Evolutionary conservation across 768 basidiomycete species (phyloP).

Genomic region (Lactarius tabidus): DNA sequence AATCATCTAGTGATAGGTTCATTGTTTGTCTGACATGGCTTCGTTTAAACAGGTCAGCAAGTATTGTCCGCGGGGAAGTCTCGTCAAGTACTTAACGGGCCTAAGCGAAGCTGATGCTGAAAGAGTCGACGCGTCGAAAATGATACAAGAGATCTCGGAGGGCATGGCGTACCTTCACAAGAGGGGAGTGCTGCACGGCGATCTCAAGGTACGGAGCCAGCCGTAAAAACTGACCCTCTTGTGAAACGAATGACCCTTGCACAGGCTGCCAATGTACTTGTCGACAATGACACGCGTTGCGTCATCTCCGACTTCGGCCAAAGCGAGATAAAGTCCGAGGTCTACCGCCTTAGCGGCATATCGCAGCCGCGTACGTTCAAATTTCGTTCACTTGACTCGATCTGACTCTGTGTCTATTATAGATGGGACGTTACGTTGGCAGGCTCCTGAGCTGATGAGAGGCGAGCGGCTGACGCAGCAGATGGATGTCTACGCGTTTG

Average conservation of each 20-base stretch:
- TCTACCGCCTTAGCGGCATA: conserved; percentile 53
- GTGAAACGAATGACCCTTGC: neutral
- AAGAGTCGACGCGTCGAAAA: conserved; percentile 48
- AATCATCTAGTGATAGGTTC: conserved; percentile 29
- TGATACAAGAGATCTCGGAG: conserved; percentile 69
- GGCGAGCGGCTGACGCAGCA: conserved; percentile 48
- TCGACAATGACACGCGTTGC: conserved; percentile 61
- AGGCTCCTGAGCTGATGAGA: conserved; percentile 60
- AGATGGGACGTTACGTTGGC: conserved; percentile 63
- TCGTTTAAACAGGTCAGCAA: conserved; percentile 48
- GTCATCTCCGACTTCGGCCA: conserved; percentile 83
- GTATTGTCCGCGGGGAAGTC: conserved; percentile 60
- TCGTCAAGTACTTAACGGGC: conserved; percentile 53
- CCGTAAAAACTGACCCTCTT: neutral
- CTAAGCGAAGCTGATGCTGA: conserved; percentile 28
- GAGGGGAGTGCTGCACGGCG: conserved; percentile 68
- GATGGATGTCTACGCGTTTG: conserved; percentile 67
- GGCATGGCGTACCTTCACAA: conserved; percentile 81
- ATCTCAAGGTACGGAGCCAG: conserved; percentile 57
- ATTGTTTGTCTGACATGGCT: too few relatives aligned
- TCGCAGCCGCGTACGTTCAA: conserved; percentile 30
- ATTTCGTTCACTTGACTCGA: neutral
- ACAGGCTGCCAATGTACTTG: conserved; percentile 70
- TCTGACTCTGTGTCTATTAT: neutral
- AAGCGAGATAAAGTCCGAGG: conserved; percentile 73